Conservation (phyloP, 768 basidiomycete genomes). For the Mrakia hoshinonis region DNA sequence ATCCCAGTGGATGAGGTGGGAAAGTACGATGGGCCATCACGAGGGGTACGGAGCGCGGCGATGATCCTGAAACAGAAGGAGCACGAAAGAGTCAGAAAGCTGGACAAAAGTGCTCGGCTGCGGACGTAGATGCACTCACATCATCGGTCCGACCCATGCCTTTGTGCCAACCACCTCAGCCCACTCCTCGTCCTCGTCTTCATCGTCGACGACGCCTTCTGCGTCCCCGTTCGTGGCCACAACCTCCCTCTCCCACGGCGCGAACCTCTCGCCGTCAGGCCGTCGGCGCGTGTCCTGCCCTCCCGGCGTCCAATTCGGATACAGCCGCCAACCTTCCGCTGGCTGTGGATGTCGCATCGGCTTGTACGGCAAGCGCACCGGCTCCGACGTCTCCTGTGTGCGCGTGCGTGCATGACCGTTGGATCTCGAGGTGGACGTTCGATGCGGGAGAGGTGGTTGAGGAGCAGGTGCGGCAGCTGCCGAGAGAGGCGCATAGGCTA, state of each 20-base stretch:
- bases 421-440: not conserved
- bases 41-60: constrained; percentile 13
- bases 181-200: constrained; percentile 8
- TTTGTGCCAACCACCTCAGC: constrained; percentile 9
- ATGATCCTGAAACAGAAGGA: constrained; percentile 17
- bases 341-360: not conserved
- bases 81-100: not conserved
- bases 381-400: not conserved
- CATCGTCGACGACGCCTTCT: not conserved
- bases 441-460: not conserved
- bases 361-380: constrained; percentile 3
- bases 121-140: too few species aligned
- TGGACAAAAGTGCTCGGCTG: too few species aligned
- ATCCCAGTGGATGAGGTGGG: not conserved
- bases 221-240: not conserved
- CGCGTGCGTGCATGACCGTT: too few species aligned
- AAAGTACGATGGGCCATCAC: not conserved
- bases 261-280: not conserved
- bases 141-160: constrained; percentile 25
- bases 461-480: not conserved
- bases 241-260: not conserved
- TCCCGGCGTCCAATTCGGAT: constrained; percentile 24
- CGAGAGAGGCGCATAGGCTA: not conserved
- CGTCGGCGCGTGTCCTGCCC: constrained; percentile 16
- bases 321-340: not conserved